A percentile compares a stretch with the other conserved stretches of the same genome.
Evolutionary conservation across 225 moss, liverwort and hornwort species (phyloP).

Genomic region (Pleurozium schreberi): DNA sequence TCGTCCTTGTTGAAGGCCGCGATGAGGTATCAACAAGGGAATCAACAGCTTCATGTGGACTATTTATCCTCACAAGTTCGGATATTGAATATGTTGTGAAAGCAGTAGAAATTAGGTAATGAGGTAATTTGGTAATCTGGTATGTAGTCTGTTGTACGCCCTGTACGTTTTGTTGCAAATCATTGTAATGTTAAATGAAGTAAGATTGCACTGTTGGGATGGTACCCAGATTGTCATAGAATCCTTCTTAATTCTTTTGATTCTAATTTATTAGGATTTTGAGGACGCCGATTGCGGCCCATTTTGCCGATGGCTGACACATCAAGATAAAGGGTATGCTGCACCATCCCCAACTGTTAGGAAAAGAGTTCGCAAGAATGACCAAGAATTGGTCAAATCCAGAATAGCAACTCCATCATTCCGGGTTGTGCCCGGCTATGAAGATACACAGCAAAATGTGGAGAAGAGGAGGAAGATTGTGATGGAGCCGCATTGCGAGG

Average conservation of each 20-base stretch:
- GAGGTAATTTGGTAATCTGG: constrained; percentile 4
- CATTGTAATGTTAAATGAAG: neutral
- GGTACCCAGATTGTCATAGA: neutral
- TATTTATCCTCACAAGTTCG: constrained; percentile 12
- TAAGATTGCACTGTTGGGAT: neutral
- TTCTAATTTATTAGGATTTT: constrained; percentile 13
- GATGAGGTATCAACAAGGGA: constrained; percentile 49
- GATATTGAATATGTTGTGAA: constrained; percentile 16
- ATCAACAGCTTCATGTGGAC: constrained; percentile 9
- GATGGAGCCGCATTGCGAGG: constrained; percentile 12
- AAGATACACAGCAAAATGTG: constrained; percentile 9
- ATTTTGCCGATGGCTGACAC: constrained; percentile 43
- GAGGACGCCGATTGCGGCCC: constrained; percentile 40
- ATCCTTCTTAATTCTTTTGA: neutral
- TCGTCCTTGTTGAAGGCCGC: constrained; percentile 53
- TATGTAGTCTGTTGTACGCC: neutral
- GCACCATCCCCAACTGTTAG: neutral
- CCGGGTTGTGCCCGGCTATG: constrained; percentile 39
- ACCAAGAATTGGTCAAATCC: neutral
- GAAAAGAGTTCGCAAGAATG: neutral
- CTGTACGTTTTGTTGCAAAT: neutral
- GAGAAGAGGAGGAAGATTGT: constrained; percentile 14
- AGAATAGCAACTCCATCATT: constrained; percentile 51
- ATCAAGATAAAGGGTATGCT: constrained; percentile 23
- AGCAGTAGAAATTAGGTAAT: constrained; percentile 10